Evolutionary conservation across 2,329 filamentous ascomycete species (phyloP).

Genomic region (Byssoonygena ceratinophila): DNA sequence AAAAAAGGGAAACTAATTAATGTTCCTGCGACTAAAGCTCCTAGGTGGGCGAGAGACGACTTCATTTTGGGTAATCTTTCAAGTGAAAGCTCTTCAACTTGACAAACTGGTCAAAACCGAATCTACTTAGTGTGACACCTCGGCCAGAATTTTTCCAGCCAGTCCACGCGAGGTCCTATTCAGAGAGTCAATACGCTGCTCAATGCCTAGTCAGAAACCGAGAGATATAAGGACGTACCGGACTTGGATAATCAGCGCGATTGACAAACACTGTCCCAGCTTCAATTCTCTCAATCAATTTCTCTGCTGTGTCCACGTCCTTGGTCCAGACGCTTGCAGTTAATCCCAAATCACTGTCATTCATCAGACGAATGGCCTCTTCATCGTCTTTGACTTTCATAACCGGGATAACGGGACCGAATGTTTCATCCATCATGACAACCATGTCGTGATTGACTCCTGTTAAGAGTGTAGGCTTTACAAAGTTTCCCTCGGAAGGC

Average conservation of each 20-base stretch:
- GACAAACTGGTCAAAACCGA: slow-evolving; percentile 90
- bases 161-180: slow-evolving; percentile 83
- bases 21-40: background rate
- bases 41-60: background rate
- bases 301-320: slow-evolving; percentile 62
- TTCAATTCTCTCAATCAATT: slow-evolving; percentile 69
- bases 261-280: slow-evolving; percentile 96
- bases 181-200: slow-evolving; percentile 16
- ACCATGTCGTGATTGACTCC: slow-evolving; percentile 71
- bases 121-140: slow-evolving; percentile 77
- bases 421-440: slow-evolving; percentile 90
- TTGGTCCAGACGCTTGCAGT: slow-evolving; percentile 98
- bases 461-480: slow-evolving; percentile 72
- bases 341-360: slow-evolving; percentile 85
- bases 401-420: slow-evolving; percentile 82
- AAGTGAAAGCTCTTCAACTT: slow-evolving; percentile 94
- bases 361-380: slow-evolving; percentile 79
- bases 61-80: slow-evolving; percentile 59
- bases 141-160: slow-evolving; percentile 96
- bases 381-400: slow-evolving; percentile 73
- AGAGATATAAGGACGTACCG: slow-evolving; percentile 51
- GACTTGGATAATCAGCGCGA: slow-evolving; percentile 80
- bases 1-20: too few relatives aligned
- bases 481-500: slow-evolving; percentile 73
- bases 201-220: background rate